Percentiles rank a stretch among this genome's conserved stretches.
These are phyloP conservation scores for Crucibulum laeve DNA, from an alignment of 768 basidiomycete genomes.

Conservation along the genomic window DNA sequence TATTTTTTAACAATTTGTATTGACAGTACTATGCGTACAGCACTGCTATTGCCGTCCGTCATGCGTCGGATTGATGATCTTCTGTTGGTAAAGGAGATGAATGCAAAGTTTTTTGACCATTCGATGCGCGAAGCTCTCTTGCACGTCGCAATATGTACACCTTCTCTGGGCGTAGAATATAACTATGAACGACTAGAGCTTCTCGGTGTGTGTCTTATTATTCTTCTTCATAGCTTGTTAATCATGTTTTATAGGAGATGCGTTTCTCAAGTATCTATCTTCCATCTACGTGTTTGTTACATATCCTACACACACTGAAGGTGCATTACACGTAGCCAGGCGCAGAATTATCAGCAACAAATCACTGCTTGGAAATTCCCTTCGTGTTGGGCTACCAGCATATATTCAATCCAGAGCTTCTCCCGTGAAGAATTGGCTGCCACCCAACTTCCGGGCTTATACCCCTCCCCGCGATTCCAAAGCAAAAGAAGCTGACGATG, in stretches of 20 bases:
- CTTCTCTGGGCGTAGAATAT: slow-evolving; percentile 62
- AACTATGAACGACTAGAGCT: slow-evolving; percentile 86
- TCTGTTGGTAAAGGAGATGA: slow-evolving; percentile 75
- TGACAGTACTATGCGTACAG: slow-evolving; percentile 55
- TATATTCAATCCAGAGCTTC: slow-evolving; percentile 76
- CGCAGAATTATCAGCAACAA: slow-evolving; percentile 75
- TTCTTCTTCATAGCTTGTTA: slow-evolving; percentile 1
- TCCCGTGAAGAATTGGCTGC: slow-evolving; percentile 61
- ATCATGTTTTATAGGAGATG: slow-evolving; percentile 52
- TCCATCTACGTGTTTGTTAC: slow-evolving; percentile 73
- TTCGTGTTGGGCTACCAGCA: slow-evolving; percentile 55
- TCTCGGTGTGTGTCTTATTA: slow-evolving; percentile 46
- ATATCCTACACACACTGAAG: slow-evolving; percentile 60
- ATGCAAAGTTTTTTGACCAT: slow-evolving; percentile 60
- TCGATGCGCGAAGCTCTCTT: slow-evolving; percentile 59
- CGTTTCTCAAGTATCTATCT: slow-evolving; percentile 76
- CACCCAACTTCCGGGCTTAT: slow-evolving; percentile 34
- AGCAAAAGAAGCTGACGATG: slow-evolving; percentile 3
- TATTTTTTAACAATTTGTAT: neutral
- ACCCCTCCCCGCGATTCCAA: slow-evolving; percentile 15
- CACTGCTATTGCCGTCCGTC: slow-evolving; percentile 71
- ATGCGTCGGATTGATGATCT: slow-evolving; percentile 68
- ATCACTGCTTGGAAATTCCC: slow-evolving; percentile 51
- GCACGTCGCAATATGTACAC: slow-evolving; percentile 63
- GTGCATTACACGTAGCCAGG: slow-evolving; percentile 60